Conservation (phyloP, 495 filamentous ascomycete genomes). For the Aspergillus sclerotiicarbonarius region DNA sequence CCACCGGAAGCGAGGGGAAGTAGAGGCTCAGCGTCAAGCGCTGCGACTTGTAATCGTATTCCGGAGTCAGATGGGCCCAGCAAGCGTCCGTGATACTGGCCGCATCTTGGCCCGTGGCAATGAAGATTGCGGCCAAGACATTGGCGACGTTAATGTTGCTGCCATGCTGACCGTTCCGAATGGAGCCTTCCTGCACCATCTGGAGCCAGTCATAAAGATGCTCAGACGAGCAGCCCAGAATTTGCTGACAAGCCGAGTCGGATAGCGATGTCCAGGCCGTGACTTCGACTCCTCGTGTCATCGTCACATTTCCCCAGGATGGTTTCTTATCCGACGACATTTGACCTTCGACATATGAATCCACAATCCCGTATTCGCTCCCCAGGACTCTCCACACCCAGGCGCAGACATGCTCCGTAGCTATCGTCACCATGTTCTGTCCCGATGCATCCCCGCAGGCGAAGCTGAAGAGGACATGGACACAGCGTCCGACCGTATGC, state of each 20-base stretch:
- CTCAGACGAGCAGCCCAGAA: constrained; percentile 8
- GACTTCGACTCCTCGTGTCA: constrained; percentile 14
- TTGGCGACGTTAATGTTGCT: constrained; percentile 15
- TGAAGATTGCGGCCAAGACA: constrained; percentile 15
- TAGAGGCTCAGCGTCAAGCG: constrained; percentile 9
- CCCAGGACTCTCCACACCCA: background rate
- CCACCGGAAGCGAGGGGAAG: constrained; percentile 14
- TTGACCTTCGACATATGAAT: constrained; percentile 11
- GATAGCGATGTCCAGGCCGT: constrained; percentile 16
- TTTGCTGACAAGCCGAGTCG: constrained; percentile 1
- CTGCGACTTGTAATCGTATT: constrained; percentile 9
- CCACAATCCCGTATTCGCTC: background rate
- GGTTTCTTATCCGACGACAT: constrained; percentile 13
- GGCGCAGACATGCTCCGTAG: constrained; percentile 14
- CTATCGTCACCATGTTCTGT: constrained; percentile 20
- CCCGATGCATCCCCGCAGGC: constrained; percentile 16
- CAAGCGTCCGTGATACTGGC: constrained; percentile 12
- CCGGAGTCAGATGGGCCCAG: constrained; percentile 15
- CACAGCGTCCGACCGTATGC: constrained; percentile 12
- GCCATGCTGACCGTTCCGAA: constrained; percentile 15
- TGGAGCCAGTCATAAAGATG: constrained; percentile 1
- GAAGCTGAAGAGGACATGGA: constrained; percentile 14
- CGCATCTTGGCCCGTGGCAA: constrained; percentile 19
- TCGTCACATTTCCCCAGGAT: constrained; percentile 17
- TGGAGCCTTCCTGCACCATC: constrained; percentile 11